Percentiles rank a stretch among this genome's conserved stretches.
Evolutionary conservation across 2,329 filamentous ascomycete genomes (phyloP).

Genomic region (Colletotrichum endophyticum): DNA sequence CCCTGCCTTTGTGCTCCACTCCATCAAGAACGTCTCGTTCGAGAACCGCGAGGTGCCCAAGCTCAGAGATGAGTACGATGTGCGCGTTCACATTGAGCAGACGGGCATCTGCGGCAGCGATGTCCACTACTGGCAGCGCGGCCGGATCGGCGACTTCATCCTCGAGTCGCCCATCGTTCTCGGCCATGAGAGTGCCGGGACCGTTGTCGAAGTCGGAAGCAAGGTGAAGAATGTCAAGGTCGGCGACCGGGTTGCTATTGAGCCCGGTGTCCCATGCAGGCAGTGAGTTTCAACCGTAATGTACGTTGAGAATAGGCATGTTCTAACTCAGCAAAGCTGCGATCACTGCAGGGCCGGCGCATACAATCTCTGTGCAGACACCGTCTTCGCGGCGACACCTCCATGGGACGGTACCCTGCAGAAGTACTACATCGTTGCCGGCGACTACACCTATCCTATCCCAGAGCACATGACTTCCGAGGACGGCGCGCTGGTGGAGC

Average conservation of each 20-base stretch:
- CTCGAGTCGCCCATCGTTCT: conserved; percentile 48
- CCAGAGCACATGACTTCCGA: conserved; percentile 50
- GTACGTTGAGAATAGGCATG: not conserved
- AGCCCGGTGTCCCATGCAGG: conserved; percentile 50
- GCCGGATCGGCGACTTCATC: conserved; percentile 50
- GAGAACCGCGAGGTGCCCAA: conserved; percentile 45
- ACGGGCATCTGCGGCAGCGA: conserved; percentile 54
- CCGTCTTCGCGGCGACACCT: conserved; percentile 54
- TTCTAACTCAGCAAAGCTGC: conserved; percentile 34
- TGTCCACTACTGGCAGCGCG: conserved; percentile 51
- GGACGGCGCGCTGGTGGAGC: conserved; percentile 58
- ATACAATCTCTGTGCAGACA: conserved; percentile 48
- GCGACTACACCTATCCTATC: conserved; percentile 52
- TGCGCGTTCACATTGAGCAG: conserved; percentile 48
- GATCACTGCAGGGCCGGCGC: conserved; percentile 42
- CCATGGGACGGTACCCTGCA: conserved; percentile 53
- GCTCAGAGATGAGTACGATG: conserved; percentile 43
- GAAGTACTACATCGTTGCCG: conserved; percentile 51
- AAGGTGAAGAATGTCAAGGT: conserved; percentile 45
- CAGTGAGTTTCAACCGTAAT: not conserved
- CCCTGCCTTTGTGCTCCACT: conserved; percentile 51
- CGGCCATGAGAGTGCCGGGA: conserved; percentile 51
- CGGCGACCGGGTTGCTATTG: conserved; percentile 52
- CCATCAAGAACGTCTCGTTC: conserved; percentile 47
- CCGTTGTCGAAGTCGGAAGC: conserved; percentile 42